A percentile compares a stretch with the other conserved stretches of the same genome.
These are phyloP conservation scores for Pseudozyma thailandica DNA, from an alignment of 1,284 basidiomycete species.

Conservation along the genomic window DNA sequence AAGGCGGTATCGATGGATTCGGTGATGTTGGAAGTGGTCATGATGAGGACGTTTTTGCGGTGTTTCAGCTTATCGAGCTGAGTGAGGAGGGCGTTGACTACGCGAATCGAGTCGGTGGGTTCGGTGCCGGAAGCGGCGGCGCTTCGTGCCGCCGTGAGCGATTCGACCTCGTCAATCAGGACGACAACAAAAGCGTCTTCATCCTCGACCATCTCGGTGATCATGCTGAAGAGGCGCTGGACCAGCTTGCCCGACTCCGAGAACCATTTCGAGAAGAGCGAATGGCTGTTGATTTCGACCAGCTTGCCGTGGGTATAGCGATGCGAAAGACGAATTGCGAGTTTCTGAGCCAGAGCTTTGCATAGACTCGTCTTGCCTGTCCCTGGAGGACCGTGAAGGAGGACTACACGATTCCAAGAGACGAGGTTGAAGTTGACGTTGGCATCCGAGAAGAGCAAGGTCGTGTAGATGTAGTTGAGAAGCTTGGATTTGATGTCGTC, in stretches of 20 bases:
- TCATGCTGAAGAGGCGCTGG: slow-evolving; percentile 87
- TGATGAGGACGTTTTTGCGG: slow-evolving; percentile 90
- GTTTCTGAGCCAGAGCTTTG: slow-evolving; percentile 92
- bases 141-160: slow-evolving; percentile 88
- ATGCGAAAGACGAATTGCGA: slow-evolving; percentile 87
- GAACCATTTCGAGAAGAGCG: slow-evolving; percentile 73
- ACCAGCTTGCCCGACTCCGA: slow-evolving; percentile 98
- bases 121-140: slow-evolving; percentile 94
- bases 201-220: slow-evolving; percentile 87
- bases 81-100: slow-evolving; percentile 95
- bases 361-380: slow-evolving; percentile 97
- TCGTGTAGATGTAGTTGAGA: slow-evolving; percentile 92
- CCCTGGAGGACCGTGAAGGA: slow-evolving; percentile 95
- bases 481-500: slow-evolving; percentile 88
- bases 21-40: slow-evolving; percentile 95
- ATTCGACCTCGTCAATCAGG: slow-evolving; percentile 95
- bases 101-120: slow-evolving; percentile 92
- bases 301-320: slow-evolving; percentile 86
- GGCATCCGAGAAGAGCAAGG: slow-evolving; percentile 86
- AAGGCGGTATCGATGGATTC: slow-evolving; percentile 96
- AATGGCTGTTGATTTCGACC: slow-evolving; percentile 84
- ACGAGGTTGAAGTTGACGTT: slow-evolving; percentile 90
- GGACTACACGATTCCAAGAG: slow-evolving; percentile 91
- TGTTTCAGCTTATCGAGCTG: slow-evolving; percentile 95
- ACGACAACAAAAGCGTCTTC: slow-evolving; percentile 91